Base-by-base conservation (phyloP, 2,329 filamentous ascomycete genomes). In the Ceratocystis cacaofunesta region DNA sequence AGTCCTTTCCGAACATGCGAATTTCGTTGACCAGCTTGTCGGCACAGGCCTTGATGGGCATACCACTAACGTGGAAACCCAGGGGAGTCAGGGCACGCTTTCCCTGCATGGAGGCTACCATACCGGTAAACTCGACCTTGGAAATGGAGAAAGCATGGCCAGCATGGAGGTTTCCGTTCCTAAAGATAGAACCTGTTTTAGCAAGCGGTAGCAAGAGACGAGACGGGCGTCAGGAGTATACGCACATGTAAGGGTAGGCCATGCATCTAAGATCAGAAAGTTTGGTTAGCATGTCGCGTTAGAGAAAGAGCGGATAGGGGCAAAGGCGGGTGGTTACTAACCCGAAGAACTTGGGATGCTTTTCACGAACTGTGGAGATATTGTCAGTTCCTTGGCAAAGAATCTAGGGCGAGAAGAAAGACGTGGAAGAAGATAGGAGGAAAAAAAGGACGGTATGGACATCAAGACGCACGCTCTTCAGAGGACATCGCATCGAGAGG, bases 31-130 rank as follows among this genome's bases (percentile, higher is more conserved):
- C 85, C 58, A 99, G 84, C 80, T 97, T 97, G 79, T 99, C 92
- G 65, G 94, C 91, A 72, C 90, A 95, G 5, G 94, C 92, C 77
- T 96, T 96, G 80, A 99, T 99, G 58, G 92, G 91, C 87, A 99
- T 95, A 71, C 94, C 94, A 0, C 92, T 97, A 77, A 76, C 77
- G 80, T 99, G 94, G 79, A 91, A 99, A 41, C 92, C 94, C 72
- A 94, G 87, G 66, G 94, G 94, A 74, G 94, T 96, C 64, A 97
- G 80, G 66, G 87, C 82, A 64, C 87, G 82, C 79, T 92, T 92
- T 72, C 94, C 94, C 74, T 91, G 85, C 90, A 97, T 95, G 65
- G 92, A 83, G 60, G 88, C 87, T 73, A 90, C 92, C 55, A 92
- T 90, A 28, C 88, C 84, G 66, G 86, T 87, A 75, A 97, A 99